Evolutionary conservation across 2,329 filamentous ascomycete species (phyloP).

Genomic region (Colletotrichum trifolii): DNA sequence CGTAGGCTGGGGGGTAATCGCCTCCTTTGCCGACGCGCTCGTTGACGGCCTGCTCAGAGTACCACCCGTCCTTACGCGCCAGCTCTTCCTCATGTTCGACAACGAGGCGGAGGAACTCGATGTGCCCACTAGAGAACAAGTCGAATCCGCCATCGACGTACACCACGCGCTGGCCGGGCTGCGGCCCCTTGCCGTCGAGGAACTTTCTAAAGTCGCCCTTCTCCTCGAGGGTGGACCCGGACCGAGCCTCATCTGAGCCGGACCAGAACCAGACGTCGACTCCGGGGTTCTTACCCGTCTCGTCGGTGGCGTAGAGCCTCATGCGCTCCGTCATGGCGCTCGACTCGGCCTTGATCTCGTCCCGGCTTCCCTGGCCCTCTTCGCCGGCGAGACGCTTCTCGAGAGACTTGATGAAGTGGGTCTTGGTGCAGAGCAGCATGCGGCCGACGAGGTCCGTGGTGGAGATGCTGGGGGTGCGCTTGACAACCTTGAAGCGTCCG

Average conservation of each 20-base stretch:
- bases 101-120: constrained; percentile 89
- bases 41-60: constrained; percentile 69
- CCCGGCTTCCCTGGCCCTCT: constrained; percentile 75
- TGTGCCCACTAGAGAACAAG: constrained; percentile 95
- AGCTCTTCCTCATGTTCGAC: constrained; percentile 77
- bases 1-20: constrained; percentile 84
- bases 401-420: constrained; percentile 90
- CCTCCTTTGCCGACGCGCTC: constrained; percentile 73
- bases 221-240: constrained; percentile 62
- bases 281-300: constrained; percentile 81
- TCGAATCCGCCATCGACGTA: constrained; percentile 99
- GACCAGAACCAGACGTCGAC: constrained; percentile 89
- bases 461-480: constrained; percentile 94
- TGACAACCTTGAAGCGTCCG: constrained; percentile 94
- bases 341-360: constrained; percentile 72
- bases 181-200: constrained; percentile 76
- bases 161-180: constrained; percentile 83
- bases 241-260: constrained; percentile 61
- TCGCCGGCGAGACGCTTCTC: constrained; percentile 74
- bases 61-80: constrained; percentile 79
- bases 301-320: constrained; percentile 86
- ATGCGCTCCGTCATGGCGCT: constrained; percentile 81
- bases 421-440: constrained; percentile 96
- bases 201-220: constrained; percentile 74
- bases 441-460: constrained; percentile 98